Conservation (phyloP, 2,329 filamentous ascomycete genomes). For the Aspergillus pseudonomiae region DNA sequence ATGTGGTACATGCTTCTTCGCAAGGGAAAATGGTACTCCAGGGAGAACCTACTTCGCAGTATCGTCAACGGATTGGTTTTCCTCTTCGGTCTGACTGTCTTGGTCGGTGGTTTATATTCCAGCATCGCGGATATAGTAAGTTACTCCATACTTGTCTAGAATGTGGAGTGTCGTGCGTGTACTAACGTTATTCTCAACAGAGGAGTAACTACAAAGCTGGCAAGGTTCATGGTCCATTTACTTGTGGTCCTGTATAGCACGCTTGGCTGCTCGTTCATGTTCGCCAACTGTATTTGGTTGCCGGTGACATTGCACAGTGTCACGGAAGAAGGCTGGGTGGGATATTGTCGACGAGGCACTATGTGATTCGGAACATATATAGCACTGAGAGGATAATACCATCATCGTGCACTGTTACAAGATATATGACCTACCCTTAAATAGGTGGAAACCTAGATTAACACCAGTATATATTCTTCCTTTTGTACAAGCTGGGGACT, state of each 20-base stretch:
- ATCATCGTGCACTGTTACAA: too few relatives aligned
- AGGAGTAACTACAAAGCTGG: neutral
- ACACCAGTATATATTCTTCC: too few relatives aligned
- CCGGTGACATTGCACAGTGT: neutral
- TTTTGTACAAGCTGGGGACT: too few relatives aligned
- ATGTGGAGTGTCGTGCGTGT: neutral
- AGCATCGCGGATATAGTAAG: neutral
- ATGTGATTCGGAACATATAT: too few relatives aligned
- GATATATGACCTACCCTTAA: too few relatives aligned
- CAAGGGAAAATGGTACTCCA: slow-evolving; percentile 20
- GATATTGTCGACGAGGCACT: neutral
- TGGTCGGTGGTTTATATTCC: neutral
- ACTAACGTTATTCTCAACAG: neutral
- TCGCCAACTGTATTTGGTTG: neutral
- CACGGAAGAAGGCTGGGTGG: neutral
- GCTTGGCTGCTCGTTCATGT: neutral
- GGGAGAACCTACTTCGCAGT: slow-evolving; percentile 40
- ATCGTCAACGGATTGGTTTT: neutral
- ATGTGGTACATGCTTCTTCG: slow-evolving; percentile 29
- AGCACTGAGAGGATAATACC: too few relatives aligned
- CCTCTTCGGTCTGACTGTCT: neutral
- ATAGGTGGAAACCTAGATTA: too few relatives aligned
- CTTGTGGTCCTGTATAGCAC: neutral
- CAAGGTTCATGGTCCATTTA: neutral
- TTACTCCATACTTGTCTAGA: neutral